Percentiles rank a stretch among this genome's conserved stretches.
phyloP scores from a whole-genome alignment of 108 stramenopile species.

The Nitzschia inconspicua region DNA sequence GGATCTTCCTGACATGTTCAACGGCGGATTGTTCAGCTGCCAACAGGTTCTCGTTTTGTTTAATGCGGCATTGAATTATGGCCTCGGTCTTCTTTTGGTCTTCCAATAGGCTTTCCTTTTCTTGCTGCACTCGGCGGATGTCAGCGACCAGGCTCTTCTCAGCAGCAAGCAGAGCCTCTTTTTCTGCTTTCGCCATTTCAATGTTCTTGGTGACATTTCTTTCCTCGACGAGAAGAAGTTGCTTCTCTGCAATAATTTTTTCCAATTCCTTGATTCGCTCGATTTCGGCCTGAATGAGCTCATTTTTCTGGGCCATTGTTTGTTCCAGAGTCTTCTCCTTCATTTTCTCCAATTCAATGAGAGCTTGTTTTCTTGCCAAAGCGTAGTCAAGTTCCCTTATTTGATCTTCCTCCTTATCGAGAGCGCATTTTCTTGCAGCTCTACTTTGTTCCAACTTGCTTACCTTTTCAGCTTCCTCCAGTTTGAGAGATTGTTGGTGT shows the following conservation, averaged over 20 bases:
- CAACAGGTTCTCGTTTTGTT: neutral
- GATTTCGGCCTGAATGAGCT: conserved; percentile 16
- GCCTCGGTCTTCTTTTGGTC: conserved; percentile 1
- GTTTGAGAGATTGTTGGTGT: neutral
- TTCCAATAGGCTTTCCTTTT: conserved; percentile 9
- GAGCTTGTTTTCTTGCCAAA: conserved; percentile 20
- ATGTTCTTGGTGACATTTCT: conserved; percentile 3
- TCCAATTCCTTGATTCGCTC: conserved; percentile 15
- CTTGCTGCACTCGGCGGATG: neutral
- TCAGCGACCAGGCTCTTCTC: conserved; percentile 7
- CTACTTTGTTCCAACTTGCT: neutral
- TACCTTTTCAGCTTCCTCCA: conserved; percentile 2
- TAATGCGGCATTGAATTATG: neutral
- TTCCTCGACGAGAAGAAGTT: conserved; percentile 1
- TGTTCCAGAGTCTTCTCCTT: conserved; percentile 25
- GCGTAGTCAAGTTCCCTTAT: conserved; percentile 15
- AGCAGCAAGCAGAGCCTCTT: conserved; percentile 2
- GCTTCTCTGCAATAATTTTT: conserved; percentile 2
- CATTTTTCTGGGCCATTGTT: conserved; percentile 17
- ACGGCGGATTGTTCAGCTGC: neutral
- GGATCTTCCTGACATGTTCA: neutral
- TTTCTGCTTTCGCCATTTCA: conserved; percentile 5
- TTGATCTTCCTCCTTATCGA: conserved; percentile 15
- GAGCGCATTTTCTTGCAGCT: conserved; percentile 1
- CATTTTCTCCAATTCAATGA: conserved; percentile 24